A percentile compares a stretch with the other conserved stretches of the same genome.
phyloP scores from a whole-genome alignment of 2,329 filamentous ascomycete genomes.

The Fusarium pininemorale region DNA sequence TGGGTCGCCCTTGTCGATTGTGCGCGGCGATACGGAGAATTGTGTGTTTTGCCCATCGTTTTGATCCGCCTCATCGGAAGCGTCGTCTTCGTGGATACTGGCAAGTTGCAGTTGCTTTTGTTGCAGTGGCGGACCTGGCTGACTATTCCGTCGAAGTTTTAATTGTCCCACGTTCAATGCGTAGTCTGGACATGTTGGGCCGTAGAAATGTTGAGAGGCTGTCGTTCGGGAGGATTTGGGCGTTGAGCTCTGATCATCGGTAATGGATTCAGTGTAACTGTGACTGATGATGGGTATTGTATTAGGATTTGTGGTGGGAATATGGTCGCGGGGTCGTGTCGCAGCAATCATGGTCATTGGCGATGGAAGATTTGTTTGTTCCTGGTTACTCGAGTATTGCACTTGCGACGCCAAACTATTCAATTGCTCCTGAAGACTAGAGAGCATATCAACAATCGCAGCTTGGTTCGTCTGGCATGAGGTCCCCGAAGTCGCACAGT shows the following conservation, averaged over 20 bases:
- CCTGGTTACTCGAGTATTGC: not conserved
- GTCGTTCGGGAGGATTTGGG: not conserved
- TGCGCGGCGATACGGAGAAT: not conserved
- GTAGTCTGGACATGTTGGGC: conserved; percentile 42
- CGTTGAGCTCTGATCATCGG: not conserved
- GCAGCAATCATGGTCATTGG: not conserved
- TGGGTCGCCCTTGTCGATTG: conserved; percentile 12
- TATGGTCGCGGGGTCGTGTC: not conserved
- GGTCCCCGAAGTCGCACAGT: not conserved
- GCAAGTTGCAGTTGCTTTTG: conserved; percentile 23
- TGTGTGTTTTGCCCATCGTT: not conserved
- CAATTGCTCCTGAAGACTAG: conserved; percentile 13
- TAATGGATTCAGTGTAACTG: not conserved
- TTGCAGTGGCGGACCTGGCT: not conserved
- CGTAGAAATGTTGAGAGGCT: conserved; percentile 33
- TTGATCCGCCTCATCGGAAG: not conserved
- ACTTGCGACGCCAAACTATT: conserved; percentile 24
- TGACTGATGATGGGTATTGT: not conserved
- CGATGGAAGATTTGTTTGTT: not conserved
- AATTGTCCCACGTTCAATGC: conserved; percentile 39
- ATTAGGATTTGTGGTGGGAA: not conserved
- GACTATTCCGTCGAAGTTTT: conserved; percentile 22
- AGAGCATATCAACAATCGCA: conserved; percentile 19
- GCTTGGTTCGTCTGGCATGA: conserved; percentile 3
- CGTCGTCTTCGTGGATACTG: conserved; percentile 21